Conservation (phyloP, 202 grass and related monocot genomes). For the Setaria viridis region DNA sequence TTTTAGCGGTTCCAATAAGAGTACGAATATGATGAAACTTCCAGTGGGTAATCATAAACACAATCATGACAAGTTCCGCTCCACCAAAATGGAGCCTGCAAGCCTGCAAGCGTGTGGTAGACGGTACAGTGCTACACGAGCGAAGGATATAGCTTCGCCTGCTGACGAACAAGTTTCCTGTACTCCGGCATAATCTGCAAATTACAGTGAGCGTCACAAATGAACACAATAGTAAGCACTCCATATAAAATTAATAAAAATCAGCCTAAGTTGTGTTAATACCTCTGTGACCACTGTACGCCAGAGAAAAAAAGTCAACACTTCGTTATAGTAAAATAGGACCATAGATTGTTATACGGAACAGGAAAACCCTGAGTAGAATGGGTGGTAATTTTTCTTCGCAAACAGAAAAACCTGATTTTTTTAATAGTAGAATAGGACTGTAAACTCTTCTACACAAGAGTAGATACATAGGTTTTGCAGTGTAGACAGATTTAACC, state of each 20-base stretch:
- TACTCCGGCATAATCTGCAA: constrained; percentile 65
- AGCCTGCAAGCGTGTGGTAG: constrained; percentile 13
- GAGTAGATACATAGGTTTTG: neutral
- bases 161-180: constrained; percentile 61
- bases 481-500: neutral
- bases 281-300: constrained; percentile 41
- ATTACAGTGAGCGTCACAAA: constrained; percentile 24
- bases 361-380: neutral
- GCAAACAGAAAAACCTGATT: neutral
- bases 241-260: neutral
- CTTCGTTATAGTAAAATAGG: neutral
- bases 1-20: constrained; percentile 17
- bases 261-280: neutral
- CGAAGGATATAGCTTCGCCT: constrained; percentile 66
- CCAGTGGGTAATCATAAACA: neutral
- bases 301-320: neutral
- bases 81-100: constrained; percentile 16
- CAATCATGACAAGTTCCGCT: constrained; percentile 37
- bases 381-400: neutral
- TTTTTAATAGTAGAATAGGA: neutral
- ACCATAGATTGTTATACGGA: neutral
- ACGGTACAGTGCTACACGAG: constrained; percentile 34
- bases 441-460: neutral
- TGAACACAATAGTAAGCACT: neutral
- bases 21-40: neutral